Evolutionary conservation across 2,329 filamentous ascomycete species (phyloP), one percentile per base, ranked within the genome.

Genomic region (Calonectria multiphialidica): DNA sequence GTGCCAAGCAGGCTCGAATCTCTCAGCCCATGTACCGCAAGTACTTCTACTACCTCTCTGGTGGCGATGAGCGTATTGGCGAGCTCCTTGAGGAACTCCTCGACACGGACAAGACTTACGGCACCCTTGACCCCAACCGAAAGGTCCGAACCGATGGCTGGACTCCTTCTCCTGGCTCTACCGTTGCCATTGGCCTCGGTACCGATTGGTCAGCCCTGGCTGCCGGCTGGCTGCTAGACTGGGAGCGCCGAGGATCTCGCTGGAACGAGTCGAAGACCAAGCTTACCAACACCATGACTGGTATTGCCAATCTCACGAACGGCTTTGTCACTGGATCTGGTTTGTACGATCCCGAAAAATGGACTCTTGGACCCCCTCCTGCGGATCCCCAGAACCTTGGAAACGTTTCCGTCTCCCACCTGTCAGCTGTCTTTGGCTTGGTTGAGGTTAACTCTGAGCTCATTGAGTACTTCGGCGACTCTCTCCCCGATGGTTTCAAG

Each of bases 1-100:
- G 88, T 66, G 86, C 88, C 0, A 92, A 93, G 77, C 91, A 93
- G 80, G 88, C 88, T 0, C 88, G 91, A 21, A 90, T 93, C 23
- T 90, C 90, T 0, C 77, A 80, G 0, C 86, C 89, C 0, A 87
- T 88, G 44, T 92, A 91, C 75, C 84, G 90, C 9, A 89, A 89
- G 75, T 85, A 87, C 40, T 80, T 80, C 10, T 91, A 89, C 77
- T 92, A 87, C 81, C 90, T 91, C 2, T 86, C 87, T 0, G 89
- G 89, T 0, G 90, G 89, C 0, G 90, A 91, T 45, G 90, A 92
- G 81, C 86, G 90, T 1, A 85, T 86, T 0, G 90, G 90, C 0
- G 89, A 91, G 66, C 78, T 91, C 0, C 81, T 91, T 0, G 83
- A 86, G 12, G 88, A 90, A 72, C 65, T 78, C 3, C 83, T 90